Evolutionary conservation across 2,329 filamentous ascomycete species (phyloP), one percentile per base, ranked within the genome.

Genomic region (Phialemonium atrogriseum): DNA sequence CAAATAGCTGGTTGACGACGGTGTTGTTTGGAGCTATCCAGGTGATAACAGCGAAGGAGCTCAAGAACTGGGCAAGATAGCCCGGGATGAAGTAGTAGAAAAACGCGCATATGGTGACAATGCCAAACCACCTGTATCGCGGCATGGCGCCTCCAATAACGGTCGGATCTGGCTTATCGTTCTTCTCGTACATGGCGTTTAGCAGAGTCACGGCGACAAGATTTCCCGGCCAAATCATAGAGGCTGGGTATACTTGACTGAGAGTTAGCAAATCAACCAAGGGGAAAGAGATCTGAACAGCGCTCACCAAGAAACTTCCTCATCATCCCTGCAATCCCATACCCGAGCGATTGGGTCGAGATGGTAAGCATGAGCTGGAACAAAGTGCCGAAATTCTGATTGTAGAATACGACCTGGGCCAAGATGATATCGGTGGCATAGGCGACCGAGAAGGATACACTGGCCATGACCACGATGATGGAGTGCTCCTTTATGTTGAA

Each of bases 381-480:
- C 2, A 62, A 41, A 40, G 81, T 64, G 13, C 79, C 78, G 46
- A 82, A 82, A 36, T 77, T 61, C 44, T 83, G 70, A 49, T 79
- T 75, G 50, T 86, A 86, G 45, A 84, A 85, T 11, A 79, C 68
- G 12, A 74, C 58, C 54, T 84, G 80, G 0, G 80, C 80, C 3
- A 84, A 62, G 26, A 87, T 70, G 18, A 84, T 78, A 42, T 86
- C 81, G 1, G 80, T 85, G 1, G 80, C 79, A 44, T 86, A 86
- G 4, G 80, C 77, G 5, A 69, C 75, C 30, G 61, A 77, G 41
- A 84, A 82, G 5, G 78, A 77, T 5, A 83, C 77, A 48, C 80
- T 75, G 11, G 82, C 79, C 74, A 80, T 80, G 42, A 80, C 72
- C 12, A 77, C 72, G 35, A 83, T 80, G 38, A 83, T 68, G 24